Percentiles rank a stretch among this genome's conserved stretches.
Conservation (phyloP, 305 asterid species). For the Solanum hybrid region DNA sequence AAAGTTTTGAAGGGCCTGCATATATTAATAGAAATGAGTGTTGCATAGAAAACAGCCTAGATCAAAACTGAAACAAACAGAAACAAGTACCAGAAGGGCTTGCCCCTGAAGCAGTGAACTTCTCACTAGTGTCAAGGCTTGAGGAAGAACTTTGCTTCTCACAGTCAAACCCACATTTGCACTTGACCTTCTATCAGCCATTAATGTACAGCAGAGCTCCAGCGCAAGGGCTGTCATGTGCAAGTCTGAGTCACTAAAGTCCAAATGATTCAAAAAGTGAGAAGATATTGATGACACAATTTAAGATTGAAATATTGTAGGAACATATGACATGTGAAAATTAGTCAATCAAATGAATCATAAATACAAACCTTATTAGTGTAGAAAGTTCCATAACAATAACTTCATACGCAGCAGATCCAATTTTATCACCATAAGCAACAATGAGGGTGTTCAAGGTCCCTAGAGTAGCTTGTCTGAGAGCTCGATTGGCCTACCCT, state of each 20-base stretch:
- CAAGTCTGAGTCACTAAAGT: conserved; percentile 84
- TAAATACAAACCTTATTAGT: conserved; percentile 64
- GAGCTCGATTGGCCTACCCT: conserved; percentile 86
- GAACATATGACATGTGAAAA: background rate
- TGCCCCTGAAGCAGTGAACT: conserved; percentile 98
- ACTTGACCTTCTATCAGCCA: conserved; percentile 93
- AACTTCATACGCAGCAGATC: conserved; percentile 85
- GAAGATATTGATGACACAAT: conserved; percentile 1
- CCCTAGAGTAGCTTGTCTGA: conserved; percentile 94
- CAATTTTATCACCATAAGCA: conserved; percentile 91
- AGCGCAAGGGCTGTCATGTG: conserved; percentile 97
- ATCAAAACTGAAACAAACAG: conserved; percentile 1
- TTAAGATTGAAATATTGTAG: background rate
- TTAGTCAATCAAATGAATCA: background rate
- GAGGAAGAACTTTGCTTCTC: conserved; percentile 92
- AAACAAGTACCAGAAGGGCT: conserved; percentile 76
- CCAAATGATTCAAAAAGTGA: conserved; percentile 11
- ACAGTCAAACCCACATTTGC: conserved; percentile 85
- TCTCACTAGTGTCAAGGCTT: conserved; percentile 72
- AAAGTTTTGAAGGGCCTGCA: conserved; percentile 84
- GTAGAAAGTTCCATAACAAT: conserved; percentile 90
- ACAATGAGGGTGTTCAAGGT: conserved; percentile 85
- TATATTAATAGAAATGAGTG: conserved; percentile 20
- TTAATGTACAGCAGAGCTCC: conserved; percentile 87
- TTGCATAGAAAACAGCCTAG: background rate